Evolutionary conservation across 352 stramenopile species (phyloP).

Genomic region (Phytopythium helicoides): DNA sequence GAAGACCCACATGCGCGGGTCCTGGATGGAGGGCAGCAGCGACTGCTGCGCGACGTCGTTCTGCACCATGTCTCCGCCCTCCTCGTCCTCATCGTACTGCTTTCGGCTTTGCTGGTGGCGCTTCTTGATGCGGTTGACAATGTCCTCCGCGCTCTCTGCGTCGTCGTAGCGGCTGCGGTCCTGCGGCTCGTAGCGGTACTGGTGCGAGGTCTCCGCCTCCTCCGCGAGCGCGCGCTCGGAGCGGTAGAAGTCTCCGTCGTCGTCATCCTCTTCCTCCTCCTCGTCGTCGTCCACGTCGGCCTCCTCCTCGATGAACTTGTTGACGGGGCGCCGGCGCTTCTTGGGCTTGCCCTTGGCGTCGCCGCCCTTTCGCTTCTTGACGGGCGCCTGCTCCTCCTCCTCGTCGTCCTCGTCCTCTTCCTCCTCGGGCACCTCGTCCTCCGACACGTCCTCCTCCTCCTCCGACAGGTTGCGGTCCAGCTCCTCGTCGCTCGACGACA

Average conservation of each 20-base stretch:
- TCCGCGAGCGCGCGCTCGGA: slow-evolving; percentile 78
- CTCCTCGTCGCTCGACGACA: slow-evolving; percentile 89
- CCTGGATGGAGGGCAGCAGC: slow-evolving; percentile 84
- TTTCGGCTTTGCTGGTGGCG: slow-evolving; percentile 83
- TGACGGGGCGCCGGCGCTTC: slow-evolving; percentile 80
- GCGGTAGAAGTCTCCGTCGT: slow-evolving; percentile 71
- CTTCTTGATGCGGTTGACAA: slow-evolving; percentile 88
- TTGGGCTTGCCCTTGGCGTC: slow-evolving; percentile 76
- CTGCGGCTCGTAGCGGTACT: slow-evolving; percentile 78
- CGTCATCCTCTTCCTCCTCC: slow-evolving; percentile 84
- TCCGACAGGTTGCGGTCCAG: slow-evolving; percentile 83
- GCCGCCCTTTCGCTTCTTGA: slow-evolving; percentile 76
- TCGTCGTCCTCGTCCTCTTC: slow-evolving; percentile 51
- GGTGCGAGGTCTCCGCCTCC: slow-evolving; percentile 58
- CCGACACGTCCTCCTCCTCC: slow-evolving; percentile 65
- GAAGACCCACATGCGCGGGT: slow-evolving; percentile 89
- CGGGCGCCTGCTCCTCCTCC: slow-evolving; percentile 40
- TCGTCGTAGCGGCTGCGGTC: slow-evolving; percentile 74
- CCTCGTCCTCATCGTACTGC: slow-evolving; percentile 83
- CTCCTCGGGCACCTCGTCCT: slow-evolving; percentile 77
- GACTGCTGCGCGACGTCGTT: slow-evolving; percentile 87
- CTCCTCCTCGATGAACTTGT: slow-evolving; percentile 90
- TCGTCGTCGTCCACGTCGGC: slow-evolving; percentile 87
- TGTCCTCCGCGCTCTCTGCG: slow-evolving; percentile 79
- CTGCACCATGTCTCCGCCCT: slow-evolving; percentile 79